These are phyloP conservation scores for Didymosphaeria variabile DNA, from an alignment of 2,329 filamentous ascomycete genomes.

Conservation along the genomic window DNA sequence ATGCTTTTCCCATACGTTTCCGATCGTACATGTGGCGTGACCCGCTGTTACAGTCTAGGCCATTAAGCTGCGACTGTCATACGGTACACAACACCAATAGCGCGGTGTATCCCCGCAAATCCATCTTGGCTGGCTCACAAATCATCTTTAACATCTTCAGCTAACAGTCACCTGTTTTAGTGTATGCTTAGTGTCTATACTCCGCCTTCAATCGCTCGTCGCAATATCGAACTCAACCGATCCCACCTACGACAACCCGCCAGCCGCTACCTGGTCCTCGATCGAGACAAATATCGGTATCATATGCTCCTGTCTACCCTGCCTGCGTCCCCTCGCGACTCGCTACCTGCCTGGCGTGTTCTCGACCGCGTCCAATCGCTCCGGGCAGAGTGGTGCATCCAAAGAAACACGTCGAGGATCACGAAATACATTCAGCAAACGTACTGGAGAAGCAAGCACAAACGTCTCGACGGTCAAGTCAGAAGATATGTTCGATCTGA, in stretches of 20 bases:
- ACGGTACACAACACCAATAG: slow-evolving; percentile 16
- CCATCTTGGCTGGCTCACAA: neutral
- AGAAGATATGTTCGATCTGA: slow-evolving; percentile 15
- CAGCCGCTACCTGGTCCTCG: slow-evolving; percentile 41
- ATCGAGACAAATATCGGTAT: slow-evolving; percentile 46
- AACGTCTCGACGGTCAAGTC: slow-evolving; percentile 17
- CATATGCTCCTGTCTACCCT: slow-evolving; percentile 45
- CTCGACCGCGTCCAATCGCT: slow-evolving; percentile 18
- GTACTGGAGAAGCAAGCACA: slow-evolving; percentile 15
- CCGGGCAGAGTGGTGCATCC: slow-evolving; percentile 20
- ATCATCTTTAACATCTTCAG: neutral
- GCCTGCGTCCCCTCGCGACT: slow-evolving; percentile 38
- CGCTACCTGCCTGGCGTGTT: slow-evolving; percentile 35
- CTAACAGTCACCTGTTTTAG: slow-evolving; percentile 24
- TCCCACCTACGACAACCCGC: slow-evolving; percentile 44
- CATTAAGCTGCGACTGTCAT: slow-evolving; percentile 17
- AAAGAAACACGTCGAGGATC: slow-evolving; percentile 20
- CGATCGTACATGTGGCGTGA: slow-evolving; percentile 7
- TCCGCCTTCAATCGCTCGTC: slow-evolving; percentile 45
- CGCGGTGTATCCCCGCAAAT: neutral
- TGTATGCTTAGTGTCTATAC: slow-evolving; percentile 46
- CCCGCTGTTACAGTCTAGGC: slow-evolving; percentile 7
- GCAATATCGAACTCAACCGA: slow-evolving; percentile 41
- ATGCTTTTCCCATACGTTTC: neutral
- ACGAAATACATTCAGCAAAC: slow-evolving; percentile 17